Evolutionary conservation across 352 stramenopile genomes (phyloP), one percentile per base, ranked within the genome.

Genomic region (Phytophthora sansomeana): DNA sequence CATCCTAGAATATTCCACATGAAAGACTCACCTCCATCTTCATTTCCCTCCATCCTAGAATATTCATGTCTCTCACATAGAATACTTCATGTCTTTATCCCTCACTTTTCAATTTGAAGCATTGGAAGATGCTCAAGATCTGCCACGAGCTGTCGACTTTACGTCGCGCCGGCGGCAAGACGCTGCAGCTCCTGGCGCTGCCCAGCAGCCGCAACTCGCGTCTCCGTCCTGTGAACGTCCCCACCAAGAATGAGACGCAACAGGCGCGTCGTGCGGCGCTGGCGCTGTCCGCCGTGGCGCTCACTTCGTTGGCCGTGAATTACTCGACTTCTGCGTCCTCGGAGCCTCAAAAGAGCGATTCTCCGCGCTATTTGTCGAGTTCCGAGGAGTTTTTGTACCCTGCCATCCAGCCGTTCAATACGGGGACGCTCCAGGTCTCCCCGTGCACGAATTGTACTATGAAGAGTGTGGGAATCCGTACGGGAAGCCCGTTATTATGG

Each of bases 401-500:
- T n/a, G 30, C 63, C 26, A 80, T 96, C 21, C 74, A 97, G 56
- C 87, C 91, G 4, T 96, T 91, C 60, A 89, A 93, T 57, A 87
- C 76, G 13, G 92, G 90, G 6, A 86, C 75, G 55, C 77, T 98
- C 11, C 67, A 85, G 47, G 90, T 97, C 41, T 95, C 91, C 32
- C 81, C 48, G 77, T 79, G 33, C 94, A 98, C 66, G 85, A 80
- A 47, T 56, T 98, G 6, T 97, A 97, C 75, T 98, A 97, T 63
- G 86, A 98, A 75, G 78, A 97, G 54, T 93, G 89, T 64, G 92
- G 91, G 17, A 93, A 93, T 43, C 89, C 89, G 29, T 78, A 90
- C 29, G 88, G 88, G 49, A 96, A 95, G 65, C 91, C 93, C 5
- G 95, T 96, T 32, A 83, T 99, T n/a, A 92, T 98, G 70, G 84